These are phyloP conservation scores for Odonthalia washingtoniensis DNA, from an alignment of 31 red algal genomes.

Conservation along the genomic window DNA sequence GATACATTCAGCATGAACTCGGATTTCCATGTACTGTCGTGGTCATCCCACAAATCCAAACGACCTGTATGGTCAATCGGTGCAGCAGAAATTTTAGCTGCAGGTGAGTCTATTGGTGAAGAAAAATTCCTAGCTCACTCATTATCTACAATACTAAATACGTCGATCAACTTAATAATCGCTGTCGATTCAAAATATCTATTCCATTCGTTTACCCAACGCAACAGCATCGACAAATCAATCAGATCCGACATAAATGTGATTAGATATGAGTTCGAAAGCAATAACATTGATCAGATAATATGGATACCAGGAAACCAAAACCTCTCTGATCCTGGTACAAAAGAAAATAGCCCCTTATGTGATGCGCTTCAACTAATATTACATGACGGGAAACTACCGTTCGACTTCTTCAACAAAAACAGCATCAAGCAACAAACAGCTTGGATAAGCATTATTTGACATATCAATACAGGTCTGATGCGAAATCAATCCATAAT, in stretches of 20 bases:
- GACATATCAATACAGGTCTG: too few relatives aligned
- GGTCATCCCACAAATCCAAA: slow-evolving; percentile 16
- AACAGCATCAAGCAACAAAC: too few relatives aligned
- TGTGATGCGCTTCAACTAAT: too few relatives aligned
- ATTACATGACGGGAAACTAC: too few relatives aligned
- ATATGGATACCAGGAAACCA: slow-evolving; percentile 28
- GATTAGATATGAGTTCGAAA: slow-evolving; percentile 34
- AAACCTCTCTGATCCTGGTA: slow-evolving; percentile 3
- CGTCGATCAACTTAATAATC: not conserved
- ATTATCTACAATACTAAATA: not conserved
- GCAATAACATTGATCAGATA: not conserved
- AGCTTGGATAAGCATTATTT: too few relatives aligned
- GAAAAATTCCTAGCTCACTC: not conserved
- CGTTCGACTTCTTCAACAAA: too few relatives aligned
- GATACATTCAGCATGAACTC: not conserved
- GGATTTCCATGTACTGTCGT: not conserved
- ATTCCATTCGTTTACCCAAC: not conserved
- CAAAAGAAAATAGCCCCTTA: too few relatives aligned
- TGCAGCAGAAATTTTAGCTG: slow-evolving; percentile 11
- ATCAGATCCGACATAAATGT: not conserved
- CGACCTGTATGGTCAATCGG: not conserved
- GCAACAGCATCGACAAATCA: not conserved
- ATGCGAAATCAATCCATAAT: too few relatives aligned
- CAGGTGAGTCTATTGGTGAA: slow-evolving; percentile 22
- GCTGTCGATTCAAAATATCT: slow-evolving; percentile 26